Percentiles rank a stretch among this genome's conserved stretches.
Evolutionary conservation across 2,329 filamentous ascomycete species (phyloP).

Genomic region (Penicillium thymicola): DNA sequence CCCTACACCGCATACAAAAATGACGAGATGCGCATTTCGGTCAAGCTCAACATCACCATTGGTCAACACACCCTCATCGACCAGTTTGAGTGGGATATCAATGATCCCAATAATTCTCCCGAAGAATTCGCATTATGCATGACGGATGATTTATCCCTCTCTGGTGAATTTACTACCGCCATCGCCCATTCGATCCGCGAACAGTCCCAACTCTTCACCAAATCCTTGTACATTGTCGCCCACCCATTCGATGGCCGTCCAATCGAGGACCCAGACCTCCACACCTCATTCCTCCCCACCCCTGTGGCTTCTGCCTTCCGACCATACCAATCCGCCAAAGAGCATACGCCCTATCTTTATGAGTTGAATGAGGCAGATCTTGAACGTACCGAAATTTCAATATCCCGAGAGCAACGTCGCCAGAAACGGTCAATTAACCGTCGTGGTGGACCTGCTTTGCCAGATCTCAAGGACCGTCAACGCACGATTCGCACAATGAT

Average conservation of each 20-base stretch:
- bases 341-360: constrained; percentile 89
- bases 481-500: constrained; percentile 89
- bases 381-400: constrained; percentile 85
- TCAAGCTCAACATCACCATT: constrained; percentile 97
- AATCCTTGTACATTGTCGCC: constrained; percentile 86
- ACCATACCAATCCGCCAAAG: constrained; percentile 87
- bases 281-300: constrained; percentile 78
- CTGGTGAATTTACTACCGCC: constrained; percentile 93
- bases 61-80: constrained; percentile 90
- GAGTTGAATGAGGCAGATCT: constrained; percentile 88
- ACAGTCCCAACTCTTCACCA: constrained; percentile 90
- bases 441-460: constrained; percentile 83
- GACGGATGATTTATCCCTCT: constrained; percentile 83
- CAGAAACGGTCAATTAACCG: constrained; percentile 95
- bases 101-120: constrained; percentile 87
- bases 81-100: constrained; percentile 99
- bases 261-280: constrained; percentile 86
- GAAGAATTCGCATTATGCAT: constrained; percentile 91
- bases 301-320: constrained; percentile 81
- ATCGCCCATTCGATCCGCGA: constrained; percentile 98
- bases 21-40: constrained; percentile 93
- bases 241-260: constrained; percentile 94
- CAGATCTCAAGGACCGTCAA: constrained; percentile 94
- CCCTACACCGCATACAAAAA: constrained; percentile 96
- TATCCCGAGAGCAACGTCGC: constrained; percentile 86